Evolutionary conservation across 306 rosid species (phyloP), one percentile per base, ranked within the genome.

Genomic region (Lupinus albus): DNA sequence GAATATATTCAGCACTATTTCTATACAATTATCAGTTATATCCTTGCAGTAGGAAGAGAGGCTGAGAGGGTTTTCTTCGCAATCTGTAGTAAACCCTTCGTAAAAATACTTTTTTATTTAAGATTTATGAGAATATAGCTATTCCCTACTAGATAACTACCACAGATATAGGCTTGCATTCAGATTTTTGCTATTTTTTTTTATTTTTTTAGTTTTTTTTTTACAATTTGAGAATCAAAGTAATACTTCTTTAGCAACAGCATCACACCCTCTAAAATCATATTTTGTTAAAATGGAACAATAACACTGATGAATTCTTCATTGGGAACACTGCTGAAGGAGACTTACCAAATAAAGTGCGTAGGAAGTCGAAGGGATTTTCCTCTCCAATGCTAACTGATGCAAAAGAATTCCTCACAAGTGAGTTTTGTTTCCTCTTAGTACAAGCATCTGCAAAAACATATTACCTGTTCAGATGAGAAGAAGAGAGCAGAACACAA

Each of bases 331-430:
- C 28, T 25, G 50, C 28, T 55, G 18, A 51, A 57, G 42, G 38
- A 65, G 32, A 53, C 82, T 14, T 84, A 86, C 98, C 98, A 66
- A 92, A 72, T 21, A 92, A 76, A 75, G 87, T 84, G 32, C 96
- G 98, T 17, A 89, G 59, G 84, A 92, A 89, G 66, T 89, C 89
- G 72, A 92, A 89, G 10, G 93, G 95, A 35, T 84, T 89, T 69
- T 87, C 87, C 21, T 86, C 86, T 77, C 85, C 86, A 63, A 71
- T 76, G 79, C 75, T 83, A 76, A 79, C 76, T 11, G 95, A 86
- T 67, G 98, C 96, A 80, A 92, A 89, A 50, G 84, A 33, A 75
- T 89, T 87, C 57, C 78, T 83, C 72, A 74, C 54, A 65, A 65
- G 9, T n/a, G 62, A 62, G 51, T 70, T 84, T 44, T 47, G 84